These are phyloP conservation scores for Amanita inopinata DNA, from an alignment of 768 basidiomycete genomes.

Conservation along the genomic window DNA sequence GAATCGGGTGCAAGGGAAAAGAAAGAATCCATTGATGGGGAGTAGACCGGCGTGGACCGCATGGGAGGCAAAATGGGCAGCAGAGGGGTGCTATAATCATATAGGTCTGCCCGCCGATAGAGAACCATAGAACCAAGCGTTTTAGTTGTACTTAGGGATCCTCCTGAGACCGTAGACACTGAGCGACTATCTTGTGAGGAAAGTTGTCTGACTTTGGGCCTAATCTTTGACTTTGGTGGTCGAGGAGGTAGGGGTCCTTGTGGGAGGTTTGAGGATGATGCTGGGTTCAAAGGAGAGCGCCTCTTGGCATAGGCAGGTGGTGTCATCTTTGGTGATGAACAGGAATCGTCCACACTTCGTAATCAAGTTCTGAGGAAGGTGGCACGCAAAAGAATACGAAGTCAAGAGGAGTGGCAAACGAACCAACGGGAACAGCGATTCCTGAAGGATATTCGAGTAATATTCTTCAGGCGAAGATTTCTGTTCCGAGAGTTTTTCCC, in stretches of 20 bases:
- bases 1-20: conserved; percentile 20
- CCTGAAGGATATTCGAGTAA: too few relatives aligned
- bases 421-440: too few relatives aligned
- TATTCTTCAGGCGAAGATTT: too few relatives aligned
- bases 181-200: too few relatives aligned
- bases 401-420: too few relatives aligned
- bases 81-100: neutral
- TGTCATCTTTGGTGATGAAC: neutral
- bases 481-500: too few relatives aligned
- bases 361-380: neutral
- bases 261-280: neutral
- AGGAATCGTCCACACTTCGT: neutral
- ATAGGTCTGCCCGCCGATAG: neutral
- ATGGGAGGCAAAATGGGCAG: neutral
- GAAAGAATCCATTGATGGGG: conserved; percentile 20
- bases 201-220: neutral
- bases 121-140: neutral
- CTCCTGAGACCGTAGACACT: too few relatives aligned
- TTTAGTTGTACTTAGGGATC: neutral
- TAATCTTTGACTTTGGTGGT: neutral
- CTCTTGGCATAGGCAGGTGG: neutral
- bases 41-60: conserved; percentile 11
- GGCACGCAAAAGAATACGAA: too few relatives aligned
- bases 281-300: neutral
- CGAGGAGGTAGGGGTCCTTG: too few relatives aligned